Evolutionary conservation across 331 rosid species (phyloP).

Genomic region (Erythrophleum ivorense): DNA sequence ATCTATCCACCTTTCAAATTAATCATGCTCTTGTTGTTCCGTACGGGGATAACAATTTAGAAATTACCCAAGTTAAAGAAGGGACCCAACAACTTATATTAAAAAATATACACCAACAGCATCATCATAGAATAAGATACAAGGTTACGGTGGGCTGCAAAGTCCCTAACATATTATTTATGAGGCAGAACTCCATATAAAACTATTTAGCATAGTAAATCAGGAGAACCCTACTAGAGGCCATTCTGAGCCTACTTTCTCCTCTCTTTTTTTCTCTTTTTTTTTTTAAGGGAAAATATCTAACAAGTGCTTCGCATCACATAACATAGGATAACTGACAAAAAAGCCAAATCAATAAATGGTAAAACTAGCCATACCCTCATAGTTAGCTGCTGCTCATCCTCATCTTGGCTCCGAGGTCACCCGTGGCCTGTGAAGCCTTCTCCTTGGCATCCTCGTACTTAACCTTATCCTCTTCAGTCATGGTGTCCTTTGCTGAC

Average conservation of each 20-base stretch:
- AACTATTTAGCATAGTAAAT: conserved; percentile 26
- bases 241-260: conserved; percentile 2
- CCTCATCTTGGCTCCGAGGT: conserved; percentile 64
- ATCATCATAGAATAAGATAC: conserved; percentile 9
- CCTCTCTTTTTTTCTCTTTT: background rate
- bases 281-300: conserved; percentile 4
- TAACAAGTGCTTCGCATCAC: background rate
- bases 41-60: conserved; percentile 33
- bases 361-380: conserved; percentile 35
- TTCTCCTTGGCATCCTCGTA: conserved; percentile 70
- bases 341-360: conserved; percentile 24
- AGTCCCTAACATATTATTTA: conserved; percentile 14
- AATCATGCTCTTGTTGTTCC: conserved; percentile 31
- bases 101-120: conserved; percentile 8
- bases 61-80: conserved; percentile 27
- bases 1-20: conserved; percentile 41
- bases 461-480: conserved; percentile 42
- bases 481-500: conserved; percentile 43
- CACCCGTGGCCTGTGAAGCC: conserved; percentile 57
- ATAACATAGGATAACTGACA: conserved; percentile 1
- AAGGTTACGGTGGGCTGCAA: conserved; percentile 29
- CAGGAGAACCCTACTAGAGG: conserved; percentile 21
- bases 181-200: conserved; percentile 7
- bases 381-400: conserved; percentile 41
- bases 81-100: conserved; percentile 39